Evolutionary conservation across 2,329 filamentous ascomycete species (phyloP).

Genomic region (Fusarium pininemorale): DNA sequence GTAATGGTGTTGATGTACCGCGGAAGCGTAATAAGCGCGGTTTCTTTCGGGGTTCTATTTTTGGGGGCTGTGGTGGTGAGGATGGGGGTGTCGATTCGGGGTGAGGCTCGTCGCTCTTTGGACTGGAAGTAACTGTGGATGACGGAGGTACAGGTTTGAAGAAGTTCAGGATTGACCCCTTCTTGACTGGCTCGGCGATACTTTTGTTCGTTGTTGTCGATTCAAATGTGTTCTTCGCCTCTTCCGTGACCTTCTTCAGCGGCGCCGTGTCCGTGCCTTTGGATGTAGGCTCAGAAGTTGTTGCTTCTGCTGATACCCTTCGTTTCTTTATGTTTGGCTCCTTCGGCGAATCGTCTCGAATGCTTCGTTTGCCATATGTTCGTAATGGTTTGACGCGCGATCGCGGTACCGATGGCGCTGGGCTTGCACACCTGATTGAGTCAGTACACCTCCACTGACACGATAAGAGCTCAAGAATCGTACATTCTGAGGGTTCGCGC

Average conservation of each 20-base stretch:
- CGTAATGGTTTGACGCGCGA: slow-evolving; percentile 49
- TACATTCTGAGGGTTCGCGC: slow-evolving; percentile 2
- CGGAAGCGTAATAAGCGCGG: slow-evolving; percentile 46
- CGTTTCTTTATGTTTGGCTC: slow-evolving; percentile 40
- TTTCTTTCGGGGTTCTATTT: slow-evolving; percentile 24
- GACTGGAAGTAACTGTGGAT: slow-evolving; percentile 3
- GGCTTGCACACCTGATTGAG: slow-evolving; percentile 44
- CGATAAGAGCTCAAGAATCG: fast-evolving
- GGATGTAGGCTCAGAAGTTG: not conserved
- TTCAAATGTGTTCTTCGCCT: not conserved
- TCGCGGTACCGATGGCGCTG: slow-evolving; percentile 36
- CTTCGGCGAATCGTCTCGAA: slow-evolving; percentile 37
- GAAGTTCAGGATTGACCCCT: slow-evolving; percentile 53
- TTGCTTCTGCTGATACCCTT: slow-evolving; percentile 1
- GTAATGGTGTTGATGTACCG: slow-evolving; percentile 23
- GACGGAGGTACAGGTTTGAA: slow-evolving; percentile 48
- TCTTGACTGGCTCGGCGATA: slow-evolving; percentile 20
- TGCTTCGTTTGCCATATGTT: slow-evolving; percentile 53
- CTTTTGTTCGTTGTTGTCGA: not conserved
- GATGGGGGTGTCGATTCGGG: slow-evolving; percentile 36
- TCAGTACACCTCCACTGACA: not conserved
- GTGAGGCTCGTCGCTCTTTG: slow-evolving; percentile 28
- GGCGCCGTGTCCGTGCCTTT: not conserved
- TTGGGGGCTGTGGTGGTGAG: slow-evolving; percentile 18
- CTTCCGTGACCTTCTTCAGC: not conserved